Base-by-base conservation (phyloP, 176 grass and related monocot species). In the Poa annua region DNA sequence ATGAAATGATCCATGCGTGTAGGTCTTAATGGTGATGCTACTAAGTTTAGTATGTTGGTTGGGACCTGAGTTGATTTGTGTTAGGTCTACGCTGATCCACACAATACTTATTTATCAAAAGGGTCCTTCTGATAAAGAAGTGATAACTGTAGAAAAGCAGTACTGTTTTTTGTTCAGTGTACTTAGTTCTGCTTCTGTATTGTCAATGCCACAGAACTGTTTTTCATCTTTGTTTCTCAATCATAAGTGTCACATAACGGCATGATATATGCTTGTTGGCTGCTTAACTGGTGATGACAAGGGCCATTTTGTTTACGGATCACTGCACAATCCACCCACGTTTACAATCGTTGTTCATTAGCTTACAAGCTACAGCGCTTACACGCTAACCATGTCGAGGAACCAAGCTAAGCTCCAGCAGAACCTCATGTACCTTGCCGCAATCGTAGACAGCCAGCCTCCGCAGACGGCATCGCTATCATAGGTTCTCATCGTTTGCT, bases 331-430 rank as follows among this genome's bases (percentile, higher is more conserved):
- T 52, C 26, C 20, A 60, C 33, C n/a, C 49, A 75, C 21, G 59
- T 22, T 7, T 38, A 26, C 8, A 47, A 2, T 66, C 4, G 7
- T 21, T 42, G 26, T 22, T 52, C 82, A 39, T 54, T 56, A 29
- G 49, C 60, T 14, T 29, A 73, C 70, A 50, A 13, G 70, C 66
- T 83, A 65, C 80, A 66, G 42, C 17, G 42, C 3, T 1, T 3
- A 9, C 73, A 44, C 34, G 32, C 63, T 72, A 82, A 7, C 29
- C 21, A 20, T 85, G 63, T 51, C 14, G 81, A 98, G 95, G 76
- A 94, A 98, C 89, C 95, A 98, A 85, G 95, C 95, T 39, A 95
- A 95, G 73, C 95, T 98, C 69, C 95, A 98, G 83, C 91, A 94
- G 74, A 98, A 98, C 82, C 95, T 98, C 79, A 98, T 98, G 95